Evolutionary conservation across 306 rosid genomes (phyloP), one percentile per base, ranked within the genome.

Genomic region (Begonia fuchsioides): DNA sequence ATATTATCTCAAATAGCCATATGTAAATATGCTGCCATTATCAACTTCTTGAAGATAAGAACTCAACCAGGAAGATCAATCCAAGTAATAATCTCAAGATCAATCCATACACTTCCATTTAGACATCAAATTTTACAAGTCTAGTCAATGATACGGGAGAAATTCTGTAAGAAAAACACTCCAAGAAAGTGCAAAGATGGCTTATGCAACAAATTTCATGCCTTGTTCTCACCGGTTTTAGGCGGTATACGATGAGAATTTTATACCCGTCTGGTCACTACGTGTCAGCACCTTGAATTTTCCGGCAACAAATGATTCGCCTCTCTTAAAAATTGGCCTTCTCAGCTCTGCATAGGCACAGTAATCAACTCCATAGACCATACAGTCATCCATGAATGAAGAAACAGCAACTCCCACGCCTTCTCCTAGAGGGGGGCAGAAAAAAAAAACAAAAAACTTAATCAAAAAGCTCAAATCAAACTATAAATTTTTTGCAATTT

Each of bases 341-440:
- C 65, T 68, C 15, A 88, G 79, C 55, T 73, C 68, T n/a, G 75
- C 66, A 61, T 72, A 75, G 18, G 76, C 85, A 54, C 98, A 90
- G 38, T 90, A 90, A 1, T 79, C 72, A 39, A 72, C 87, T 16
- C 67, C 79, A 38, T 62, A 69, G 3, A 81, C 94, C 0, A 50
- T 50, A 32, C 64, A 48, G 4, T 66, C 81, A 65, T 72, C 61
- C 65, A 50, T 56, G 75, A 70, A 79, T 2, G 67, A 26, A 46
- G 87, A 54, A 19, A 79, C 51, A 2, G 95, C 77, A 52, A 78
- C 75, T 17, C 79, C 94, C 44, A 90, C 87, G 49, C 82, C 98
- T 75, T 90, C 98, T 38, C 85, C 95, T 85, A 58, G 49, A 41
- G 45, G 10, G 10, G 45, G 14, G 4, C 45, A 10, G 35, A 26